Evolutionary conservation across 1,284 basidiomycete species (phyloP), one percentile per base, ranked within the genome.

Genomic region (Leccinum angustisporum): DNA sequence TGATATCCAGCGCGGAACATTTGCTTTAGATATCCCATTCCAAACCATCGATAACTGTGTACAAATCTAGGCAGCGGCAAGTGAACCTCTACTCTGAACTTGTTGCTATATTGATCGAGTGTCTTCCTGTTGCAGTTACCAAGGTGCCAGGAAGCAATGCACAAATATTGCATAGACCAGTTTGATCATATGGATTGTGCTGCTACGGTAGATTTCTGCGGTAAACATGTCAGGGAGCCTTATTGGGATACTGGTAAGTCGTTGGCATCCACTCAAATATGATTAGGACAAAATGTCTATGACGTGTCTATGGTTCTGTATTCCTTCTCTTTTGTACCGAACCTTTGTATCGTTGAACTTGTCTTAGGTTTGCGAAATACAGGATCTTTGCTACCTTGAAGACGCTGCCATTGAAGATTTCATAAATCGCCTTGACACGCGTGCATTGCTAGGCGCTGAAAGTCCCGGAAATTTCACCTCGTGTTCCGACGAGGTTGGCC

Each of bases 181-280:
- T 86, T 86, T 65, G 88, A 91, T 72, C 74, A 78, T 33, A 85
- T 88, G 18, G 76, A 82, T 58, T 91, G 90, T 67, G 73, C 75
- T 36, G 85, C 86, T 10, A 84, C 88, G 1, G 76, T 85, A 31
- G 71, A 70, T n/a, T 90, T 90, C 72, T 91, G 90, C 71, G 80
- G 84, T 62, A 74, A 66, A 38, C 78, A 86, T 64, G 70, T 87
- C n/a, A 84, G 83, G 52, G 77, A 77, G 1, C 78, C 70, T 2
- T 83, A 83, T 76, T 80, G 79, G 79, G 78, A 73, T 16, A 85
- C 79, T 58, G 83, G 84, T 85, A 48, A 62, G 79, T 66, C 27
- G 25, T 27, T 38, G 59, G 25, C 25, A 54, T 48, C 30, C 2
- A 53, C 31, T 57, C 36, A 33, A 46, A 30, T 27, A 3, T 63